phyloP scores from a whole-genome alignment of 1,284 basidiomycete genomes.

The Singerocomus rubriflavus region DNA sequence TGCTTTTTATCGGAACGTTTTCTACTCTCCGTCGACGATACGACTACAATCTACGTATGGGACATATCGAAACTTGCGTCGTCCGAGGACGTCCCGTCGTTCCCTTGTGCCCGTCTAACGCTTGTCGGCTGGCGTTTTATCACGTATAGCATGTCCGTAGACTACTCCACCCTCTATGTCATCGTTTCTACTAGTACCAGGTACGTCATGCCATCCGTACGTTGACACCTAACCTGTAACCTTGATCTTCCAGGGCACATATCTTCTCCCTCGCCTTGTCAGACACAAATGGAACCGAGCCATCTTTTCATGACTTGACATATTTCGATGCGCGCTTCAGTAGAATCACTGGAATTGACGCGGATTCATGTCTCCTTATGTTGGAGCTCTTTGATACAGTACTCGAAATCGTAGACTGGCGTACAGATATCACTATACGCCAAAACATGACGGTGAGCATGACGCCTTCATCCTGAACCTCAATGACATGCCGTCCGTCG shows the following conservation, averaged over 20 bases:
- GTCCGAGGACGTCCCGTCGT: neutral
- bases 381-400: neutral
- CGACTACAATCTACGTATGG: conserved; percentile 15
- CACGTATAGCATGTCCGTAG: neutral
- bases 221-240: neutral
- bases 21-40: conserved; percentile 16
- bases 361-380: conserved; percentile 14
- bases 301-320: conserved; percentile 2
- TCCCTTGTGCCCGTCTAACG: conserved; percentile 5
- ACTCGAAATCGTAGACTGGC: conserved; percentile 21
- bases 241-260: conserved; percentile 2
- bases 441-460: conserved; percentile 7
- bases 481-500: neutral
- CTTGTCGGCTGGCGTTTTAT: conserved; percentile 5
- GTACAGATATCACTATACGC: conserved; percentile 7
- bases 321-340: conserved; percentile 5
- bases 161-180: conserved; percentile 14
- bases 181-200: neutral
- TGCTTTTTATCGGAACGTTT: conserved; percentile 19
- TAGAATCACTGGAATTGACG: conserved; percentile 11
- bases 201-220: conserved; percentile 1
- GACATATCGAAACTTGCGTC: neutral
- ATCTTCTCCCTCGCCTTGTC: conserved; percentile 8
- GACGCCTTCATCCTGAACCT: neutral
- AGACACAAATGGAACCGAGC: neutral